phyloP scores from a whole-genome alignment of 441 rosid species.

The Brassica hybrid region DNA sequence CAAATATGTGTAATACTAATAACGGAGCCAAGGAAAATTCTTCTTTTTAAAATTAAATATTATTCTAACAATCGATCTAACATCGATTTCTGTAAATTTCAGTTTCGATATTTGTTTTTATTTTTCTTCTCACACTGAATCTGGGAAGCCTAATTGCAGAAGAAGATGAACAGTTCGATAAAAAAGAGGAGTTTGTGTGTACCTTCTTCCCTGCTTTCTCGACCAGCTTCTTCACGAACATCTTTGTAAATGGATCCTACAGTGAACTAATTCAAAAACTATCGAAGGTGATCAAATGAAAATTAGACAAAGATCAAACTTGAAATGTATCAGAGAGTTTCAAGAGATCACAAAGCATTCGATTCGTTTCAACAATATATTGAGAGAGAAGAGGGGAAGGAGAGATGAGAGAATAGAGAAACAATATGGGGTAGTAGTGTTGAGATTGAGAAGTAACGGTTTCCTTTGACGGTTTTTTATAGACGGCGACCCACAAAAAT shows the following conservation, averaged over 20 bases:
- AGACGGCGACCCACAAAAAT: constrained; percentile 3
- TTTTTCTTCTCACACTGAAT: constrained; percentile 4
- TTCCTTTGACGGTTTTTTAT: constrained; percentile 27
- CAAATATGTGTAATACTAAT: not conserved
- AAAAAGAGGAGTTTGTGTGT: not conserved
- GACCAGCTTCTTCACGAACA: constrained; percentile 82
- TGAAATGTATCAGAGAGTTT: constrained; percentile 13
- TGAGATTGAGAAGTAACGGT: constrained; percentile 45
- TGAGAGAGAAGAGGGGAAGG: constrained; percentile 1
- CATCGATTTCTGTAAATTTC: constrained; percentile 22
- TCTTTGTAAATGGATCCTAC: constrained; percentile 38
- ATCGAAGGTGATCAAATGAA: constrained; percentile 2
- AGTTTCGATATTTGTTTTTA: constrained; percentile 13
- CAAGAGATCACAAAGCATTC: not conserved
- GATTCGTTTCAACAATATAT: not conserved
- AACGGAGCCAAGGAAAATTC: not conserved
- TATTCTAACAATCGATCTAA: constrained; percentile 33
- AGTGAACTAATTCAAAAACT: not conserved
- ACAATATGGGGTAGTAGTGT: constrained; percentile 14
- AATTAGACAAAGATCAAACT: not conserved
- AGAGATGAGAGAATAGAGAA: not conserved
- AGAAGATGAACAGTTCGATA: constrained; percentile 25
- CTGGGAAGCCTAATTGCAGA: constrained; percentile 9
- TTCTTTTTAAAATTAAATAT: constrained; percentile 4
- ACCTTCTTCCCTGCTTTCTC: constrained; percentile 93